Percentiles rank a stretch among this genome's conserved stretches.
phyloP scores from a whole-genome alignment of 495 filamentous ascomycete genomes.

The Sabuloglossum arenarium region DNA sequence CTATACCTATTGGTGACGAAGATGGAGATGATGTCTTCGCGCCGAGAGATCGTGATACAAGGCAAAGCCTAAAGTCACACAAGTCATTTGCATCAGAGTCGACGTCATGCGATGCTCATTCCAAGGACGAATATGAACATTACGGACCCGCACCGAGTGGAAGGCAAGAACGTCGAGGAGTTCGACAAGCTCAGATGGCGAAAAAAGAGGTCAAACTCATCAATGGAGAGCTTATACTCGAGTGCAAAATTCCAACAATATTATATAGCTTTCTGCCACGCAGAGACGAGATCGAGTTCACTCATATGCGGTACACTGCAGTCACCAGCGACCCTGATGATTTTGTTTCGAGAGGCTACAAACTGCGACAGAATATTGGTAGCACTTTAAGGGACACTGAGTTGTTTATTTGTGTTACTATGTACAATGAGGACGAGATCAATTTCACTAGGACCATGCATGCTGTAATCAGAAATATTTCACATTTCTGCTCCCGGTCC shows the following conservation, averaged over 20 bases:
- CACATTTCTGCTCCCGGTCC: conserved; percentile 80
- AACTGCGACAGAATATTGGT: conserved; percentile 86
- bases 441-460: conserved; percentile 97
- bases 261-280: conserved; percentile 85
- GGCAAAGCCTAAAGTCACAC: conserved; percentile 28
- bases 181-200: conserved; percentile 65
- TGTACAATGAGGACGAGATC: conserved; percentile 98
- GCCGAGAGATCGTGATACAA: conserved; percentile 15
- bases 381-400: conserved; percentile 82
- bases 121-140: conserved; percentile 26
- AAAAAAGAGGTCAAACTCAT: conserved; percentile 90
- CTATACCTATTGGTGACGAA: conserved; percentile 33
- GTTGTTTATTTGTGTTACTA: conserved; percentile 91
- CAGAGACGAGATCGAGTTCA: conserved; percentile 87
- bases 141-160: conserved; percentile 78
- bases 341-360: conserved; percentile 72
- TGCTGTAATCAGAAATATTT: conserved; percentile 94
- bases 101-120: conserved; percentile 37
- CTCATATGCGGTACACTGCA: conserved; percentile 99
- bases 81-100: conserved; percentile 49
- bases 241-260: conserved; percentile 98
- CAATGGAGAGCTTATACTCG: conserved; percentile 91
- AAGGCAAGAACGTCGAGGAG: conserved; percentile 64
- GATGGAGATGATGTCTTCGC: conserved; percentile 51
- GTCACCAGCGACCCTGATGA: conserved; percentile 97